Evolutionary conservation across 768 basidiomycete genomes (phyloP), one percentile per base, ranked within the genome.

Genomic region (Kwoniella sp.): DNA sequence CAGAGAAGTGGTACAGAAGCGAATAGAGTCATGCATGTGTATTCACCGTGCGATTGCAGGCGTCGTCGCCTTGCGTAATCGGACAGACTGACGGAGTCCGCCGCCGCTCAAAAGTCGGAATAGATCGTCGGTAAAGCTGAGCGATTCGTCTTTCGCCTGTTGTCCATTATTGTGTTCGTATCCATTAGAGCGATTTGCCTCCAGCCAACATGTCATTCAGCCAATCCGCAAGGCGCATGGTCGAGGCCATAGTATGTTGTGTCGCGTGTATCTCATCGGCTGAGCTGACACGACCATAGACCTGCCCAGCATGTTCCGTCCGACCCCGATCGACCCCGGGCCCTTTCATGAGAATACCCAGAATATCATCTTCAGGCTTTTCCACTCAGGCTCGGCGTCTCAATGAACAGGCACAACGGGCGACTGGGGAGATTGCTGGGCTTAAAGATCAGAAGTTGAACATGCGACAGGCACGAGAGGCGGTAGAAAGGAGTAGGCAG

Each of bases 401-500:
- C 19, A 2, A 15, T 17, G 25, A 22, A 19, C 2, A 28, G 20
- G 19, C 33, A 7, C 33, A 17, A 25, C 41, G 31, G 19, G 27
- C 33, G 11, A 50, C 48, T 5, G 48, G 48, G 0, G 48, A 50
- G 17, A 50, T 50, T 19, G 33, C 48, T 10, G 48, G 48, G 15
- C 26, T 50, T 25, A 39, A 41, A 31, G 32, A 32, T 28, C 38
- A 28, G 17, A 15, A 43, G 12, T 34, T 52, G 33, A 54, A 40
- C 27, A 39, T 39, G 12, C 34, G 42, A 28, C 28, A 61, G 36
- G 63, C 64, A 19, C 32, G 57, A 25, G 20, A 53, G 50, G 51
- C 64, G 23, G 53, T 63, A 54, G 64, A 63, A 23, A 14, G 54
- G 38, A 57, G 56, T 32, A 41, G 61, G 51, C 33, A 55, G 46